A percentile compares a stretch with the other conserved stretches of the same genome.
phyloP scores from a whole-genome alignment of 495 filamentous ascomycete genomes.

The Friedmanniomyces simplex region DNA sequence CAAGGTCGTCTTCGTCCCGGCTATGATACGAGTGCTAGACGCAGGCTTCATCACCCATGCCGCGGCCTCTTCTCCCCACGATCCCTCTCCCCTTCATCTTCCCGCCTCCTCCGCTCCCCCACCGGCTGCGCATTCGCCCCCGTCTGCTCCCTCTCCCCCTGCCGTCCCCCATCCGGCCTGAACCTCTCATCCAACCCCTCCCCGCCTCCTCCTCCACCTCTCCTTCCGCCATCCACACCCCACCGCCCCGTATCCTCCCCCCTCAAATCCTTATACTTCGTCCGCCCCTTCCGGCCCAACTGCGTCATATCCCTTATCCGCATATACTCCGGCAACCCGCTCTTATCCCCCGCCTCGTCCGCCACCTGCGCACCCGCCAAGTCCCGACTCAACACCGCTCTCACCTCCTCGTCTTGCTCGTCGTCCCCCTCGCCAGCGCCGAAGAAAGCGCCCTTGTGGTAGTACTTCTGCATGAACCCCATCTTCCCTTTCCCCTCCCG shows the following conservation, averaged over 20 bases:
- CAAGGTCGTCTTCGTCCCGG: too few relatives aligned
- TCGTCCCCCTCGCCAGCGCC: conserved; percentile 51
- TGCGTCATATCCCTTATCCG: conserved; percentile 91
- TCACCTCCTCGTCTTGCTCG: conserved; percentile 58
- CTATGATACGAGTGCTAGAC: too few relatives aligned
- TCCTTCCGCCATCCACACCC: conserved; percentile 49
- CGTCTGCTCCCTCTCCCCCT: conserved; percentile 27
- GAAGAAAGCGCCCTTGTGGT: conserved; percentile 94
- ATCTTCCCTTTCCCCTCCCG: conserved; percentile 71
- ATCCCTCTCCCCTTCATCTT: conserved; percentile 32
- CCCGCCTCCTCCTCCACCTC: conserved; percentile 18
- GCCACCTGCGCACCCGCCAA: conserved; percentile 68
- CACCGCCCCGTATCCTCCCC: conserved; percentile 86
- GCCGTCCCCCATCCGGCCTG: conserved; percentile 23
- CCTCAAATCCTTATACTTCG: conserved; percentile 78
- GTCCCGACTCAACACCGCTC: conserved; percentile 62
- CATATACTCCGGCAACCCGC: conserved; percentile 81
- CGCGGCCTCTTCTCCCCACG: conserved; percentile 13
- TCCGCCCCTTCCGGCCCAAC: conserved; percentile 83
- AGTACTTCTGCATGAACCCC: conserved; percentile 89
- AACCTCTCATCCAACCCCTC: conserved; percentile 32
- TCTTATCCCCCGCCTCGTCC: conserved; percentile 70
- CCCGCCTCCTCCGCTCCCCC: conserved; percentile 37
- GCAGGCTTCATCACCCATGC: conserved; percentile 22
- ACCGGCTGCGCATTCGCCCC: conserved; percentile 53